Conservation (phyloP, 176 grass and related monocot species). For the Panicum miliaceum region DNA sequence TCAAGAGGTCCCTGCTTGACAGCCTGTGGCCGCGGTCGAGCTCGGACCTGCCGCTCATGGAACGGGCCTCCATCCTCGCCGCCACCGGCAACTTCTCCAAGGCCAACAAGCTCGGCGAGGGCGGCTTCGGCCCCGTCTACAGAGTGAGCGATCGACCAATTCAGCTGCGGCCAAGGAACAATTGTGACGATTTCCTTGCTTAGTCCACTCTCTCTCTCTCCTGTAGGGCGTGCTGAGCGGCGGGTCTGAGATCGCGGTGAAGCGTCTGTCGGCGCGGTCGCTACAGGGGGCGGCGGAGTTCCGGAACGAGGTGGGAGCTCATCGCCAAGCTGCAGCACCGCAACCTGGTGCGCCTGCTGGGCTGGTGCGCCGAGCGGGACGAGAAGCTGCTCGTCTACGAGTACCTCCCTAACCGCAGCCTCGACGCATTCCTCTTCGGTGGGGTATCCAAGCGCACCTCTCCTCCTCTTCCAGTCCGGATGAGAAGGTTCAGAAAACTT, state of each 20-base stretch:
- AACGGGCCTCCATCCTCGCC: constrained; percentile 61
- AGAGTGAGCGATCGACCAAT: constrained; percentile 37
- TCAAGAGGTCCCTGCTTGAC: constrained; percentile 60
- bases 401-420: constrained; percentile 84
- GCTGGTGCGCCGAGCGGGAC: constrained; percentile 77
- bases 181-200: no score
- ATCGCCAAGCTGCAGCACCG: constrained; percentile 96
- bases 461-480: no score
- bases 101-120: constrained; percentile 87
- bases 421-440: constrained; percentile 68
- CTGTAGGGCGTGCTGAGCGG: constrained; percentile 58
- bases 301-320: constrained; percentile 78
- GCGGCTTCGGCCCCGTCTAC: constrained; percentile 88
- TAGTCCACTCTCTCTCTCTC: no score
- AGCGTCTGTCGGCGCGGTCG: constrained; percentile 74
- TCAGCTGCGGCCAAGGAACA: no score
- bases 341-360: constrained; percentile 76
- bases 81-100: constrained; percentile 80
- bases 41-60: constrained; percentile 75
- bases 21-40: constrained; percentile 62
- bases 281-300: constrained; percentile 73
- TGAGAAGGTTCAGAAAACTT: no score
- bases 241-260: constrained; percentile 73
- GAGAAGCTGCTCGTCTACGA: constrained; percentile 94
- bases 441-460: no score